A percentile compares a stretch with the other conserved stretches of the same genome.
These are phyloP conservation scores for Stemphylium lycopersici DNA, from an alignment of 2,329 filamentous ascomycete genomes.

Conservation along the genomic window DNA sequence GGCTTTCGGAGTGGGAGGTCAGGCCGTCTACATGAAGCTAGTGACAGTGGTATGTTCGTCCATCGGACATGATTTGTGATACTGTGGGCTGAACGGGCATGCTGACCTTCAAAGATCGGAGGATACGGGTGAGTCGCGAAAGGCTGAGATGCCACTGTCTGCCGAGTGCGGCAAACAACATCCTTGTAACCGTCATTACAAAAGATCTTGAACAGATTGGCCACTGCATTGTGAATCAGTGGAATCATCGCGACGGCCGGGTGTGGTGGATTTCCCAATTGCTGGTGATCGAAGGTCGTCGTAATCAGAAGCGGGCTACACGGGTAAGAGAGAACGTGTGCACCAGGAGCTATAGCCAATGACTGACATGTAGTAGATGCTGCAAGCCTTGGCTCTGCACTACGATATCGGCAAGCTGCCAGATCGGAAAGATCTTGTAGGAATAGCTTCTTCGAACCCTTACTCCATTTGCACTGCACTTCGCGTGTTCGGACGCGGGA, in stretches of 20 bases:
- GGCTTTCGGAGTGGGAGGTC: constrained; percentile 1
- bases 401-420: constrained; percentile 10
- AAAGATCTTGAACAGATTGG: constrained; percentile 1
- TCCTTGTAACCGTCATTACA: constrained; percentile 8
- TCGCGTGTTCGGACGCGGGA: constrained; percentile 17
- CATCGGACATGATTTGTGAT: neutral
- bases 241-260: constrained; percentile 6
- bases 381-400: constrained; percentile 9
- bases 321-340: neutral
- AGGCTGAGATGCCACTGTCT: constrained; percentile 2
- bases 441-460: constrained; percentile 5
- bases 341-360: neutral
- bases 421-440: constrained; percentile 2
- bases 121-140: neutral
- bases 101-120: constrained; percentile 3
- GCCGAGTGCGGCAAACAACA: constrained; percentile 5
- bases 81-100: neutral
- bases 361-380: constrained; percentile 11
- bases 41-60: neutral
- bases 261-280: constrained; percentile 20
- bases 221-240: constrained; percentile 17
- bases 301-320: constrained; percentile 17
- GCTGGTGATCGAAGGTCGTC: constrained; percentile 10
- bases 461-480: constrained; percentile 11
- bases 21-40: neutral